Conservation (phyloP, 331 rosid genomes). For the Dryas integrifolia region DNA sequence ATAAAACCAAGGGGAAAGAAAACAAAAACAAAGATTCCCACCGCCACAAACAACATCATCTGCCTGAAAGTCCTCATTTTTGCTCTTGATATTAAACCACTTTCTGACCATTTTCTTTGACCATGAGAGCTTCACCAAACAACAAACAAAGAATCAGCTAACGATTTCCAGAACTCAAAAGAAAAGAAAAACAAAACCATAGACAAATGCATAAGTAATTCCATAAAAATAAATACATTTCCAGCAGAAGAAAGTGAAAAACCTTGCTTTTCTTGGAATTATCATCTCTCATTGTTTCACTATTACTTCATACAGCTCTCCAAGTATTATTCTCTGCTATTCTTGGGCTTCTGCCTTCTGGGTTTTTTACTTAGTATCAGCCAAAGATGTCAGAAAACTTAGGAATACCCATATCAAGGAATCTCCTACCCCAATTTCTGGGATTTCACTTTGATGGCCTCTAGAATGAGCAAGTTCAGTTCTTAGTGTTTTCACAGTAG, state of each 20-base stretch:
- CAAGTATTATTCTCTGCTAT: conserved; percentile 21
- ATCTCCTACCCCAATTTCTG: conserved; percentile 35
- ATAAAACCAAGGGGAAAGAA: conserved; percentile 24
- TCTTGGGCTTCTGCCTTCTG: conserved; percentile 26
- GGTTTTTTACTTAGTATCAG: conserved; percentile 29
- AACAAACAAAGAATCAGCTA: conserved; percentile 46
- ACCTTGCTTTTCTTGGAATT: conserved; percentile 94
- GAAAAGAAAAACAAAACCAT: conserved; percentile 16
- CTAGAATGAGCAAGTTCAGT: conserved; percentile 24
- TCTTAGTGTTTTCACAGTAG: neutral
- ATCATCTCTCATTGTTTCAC: conserved; percentile 83
- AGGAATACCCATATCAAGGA: conserved; percentile 21
- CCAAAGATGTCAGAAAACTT: conserved; percentile 26
- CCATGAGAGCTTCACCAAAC: conserved; percentile 91
- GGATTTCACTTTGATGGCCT: conserved; percentile 22
- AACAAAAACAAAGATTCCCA: conserved; percentile 33
- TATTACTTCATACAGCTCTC: conserved; percentile 68
- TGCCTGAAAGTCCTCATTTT: conserved; percentile 68
- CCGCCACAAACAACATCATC: conserved; percentile 75
- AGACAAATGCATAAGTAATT: conserved; percentile 30
- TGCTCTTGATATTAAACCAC: conserved; percentile 91
- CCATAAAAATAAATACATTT: conserved; percentile 18
- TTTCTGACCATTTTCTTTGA: conserved; percentile 98
- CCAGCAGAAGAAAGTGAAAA: conserved; percentile 23
- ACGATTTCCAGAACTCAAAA: conserved; percentile 26